Evolutionary conservation across 2,329 filamentous ascomycete species (phyloP).

Genomic region (Seiridium cupressi): DNA sequence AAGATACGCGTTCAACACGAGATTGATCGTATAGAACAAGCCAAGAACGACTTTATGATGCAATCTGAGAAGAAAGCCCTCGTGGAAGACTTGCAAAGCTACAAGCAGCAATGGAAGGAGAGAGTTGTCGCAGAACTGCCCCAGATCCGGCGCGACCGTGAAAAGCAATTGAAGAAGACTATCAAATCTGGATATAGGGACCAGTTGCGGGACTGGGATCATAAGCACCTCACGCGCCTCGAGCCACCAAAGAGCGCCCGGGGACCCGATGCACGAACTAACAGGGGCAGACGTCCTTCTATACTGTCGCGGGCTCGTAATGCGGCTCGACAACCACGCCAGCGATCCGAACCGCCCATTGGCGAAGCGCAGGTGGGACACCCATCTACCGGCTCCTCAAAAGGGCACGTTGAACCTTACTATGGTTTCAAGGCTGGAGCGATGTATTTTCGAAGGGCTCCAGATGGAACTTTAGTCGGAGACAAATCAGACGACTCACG

Average conservation of each 20-base stretch:
- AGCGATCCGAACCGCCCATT: neutral
- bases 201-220: neutral
- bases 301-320: neutral
- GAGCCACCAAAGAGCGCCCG: neutral
- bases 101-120: neutral
- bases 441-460: slow-evolving; percentile 4
- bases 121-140: neutral
- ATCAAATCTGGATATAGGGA: neutral
- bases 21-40: neutral
- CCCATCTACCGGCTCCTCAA: neutral
- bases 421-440: slow-evolving; percentile 4
- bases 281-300: neutral
- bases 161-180: neutral
- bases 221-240: neutral
- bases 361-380: neutral
- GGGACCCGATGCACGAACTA: neutral
- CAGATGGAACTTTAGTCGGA: neutral
- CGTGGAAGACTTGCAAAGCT: neutral
- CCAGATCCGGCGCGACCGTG: neutral
- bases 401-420: neutral
- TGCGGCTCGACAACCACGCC: neutral
- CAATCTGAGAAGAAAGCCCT: neutral
- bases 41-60: neutral
- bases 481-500: neutral
- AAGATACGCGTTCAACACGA: neutral